Evolutionary conservation across 2,329 filamentous ascomycete genomes (phyloP).

Genomic region (Fusarium tanahbumbuense): DNA sequence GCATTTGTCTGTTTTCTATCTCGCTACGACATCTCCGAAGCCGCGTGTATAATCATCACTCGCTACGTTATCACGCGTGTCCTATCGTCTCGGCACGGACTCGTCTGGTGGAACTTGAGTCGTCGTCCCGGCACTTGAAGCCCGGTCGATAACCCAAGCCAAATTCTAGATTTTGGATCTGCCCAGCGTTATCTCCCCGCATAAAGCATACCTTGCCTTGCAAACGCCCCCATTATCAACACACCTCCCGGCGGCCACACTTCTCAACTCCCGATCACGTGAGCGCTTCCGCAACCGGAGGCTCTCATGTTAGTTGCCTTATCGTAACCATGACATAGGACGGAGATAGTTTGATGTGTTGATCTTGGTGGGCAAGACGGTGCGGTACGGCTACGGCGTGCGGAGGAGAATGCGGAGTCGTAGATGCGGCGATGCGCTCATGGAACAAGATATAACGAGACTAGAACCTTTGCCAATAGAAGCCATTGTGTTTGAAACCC

Average conservation of each 20-base stretch:
- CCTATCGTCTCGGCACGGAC: slow-evolving; percentile 29
- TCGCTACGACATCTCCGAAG: slow-evolving; percentile 11
- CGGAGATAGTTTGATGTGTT: slow-evolving; percentile 14
- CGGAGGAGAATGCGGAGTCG: slow-evolving; percentile 26
- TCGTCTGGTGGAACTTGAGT: slow-evolving; percentile 1
- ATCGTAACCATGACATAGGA: slow-evolving; percentile 36
- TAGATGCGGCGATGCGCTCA: slow-evolving; percentile 4
- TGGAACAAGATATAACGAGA: slow-evolving; percentile 35
- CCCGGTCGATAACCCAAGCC: slow-evolving; percentile 20
- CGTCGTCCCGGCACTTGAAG: slow-evolving; percentile 29
- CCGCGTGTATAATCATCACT: slow-evolving; percentile 15
- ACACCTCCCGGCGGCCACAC: slow-evolving; percentile 20
- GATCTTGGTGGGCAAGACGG: slow-evolving; percentile 5
- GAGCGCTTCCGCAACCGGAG: slow-evolving; percentile 39
- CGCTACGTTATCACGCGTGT: slow-evolving; percentile 21
- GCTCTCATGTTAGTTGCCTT: slow-evolving; percentile 35
- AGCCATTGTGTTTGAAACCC: slow-evolving; percentile 19
- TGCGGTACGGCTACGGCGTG: not conserved
- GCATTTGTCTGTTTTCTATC: not conserved
- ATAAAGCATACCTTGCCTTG: not conserved
- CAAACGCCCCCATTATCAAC: slow-evolving; percentile 14
- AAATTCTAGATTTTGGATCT: slow-evolving; percentile 20
- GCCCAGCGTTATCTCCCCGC: slow-evolving; percentile 33
- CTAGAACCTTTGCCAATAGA: slow-evolving; percentile 33
- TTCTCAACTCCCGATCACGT: slow-evolving; percentile 32